Conservation (phyloP, 2,329 filamentous ascomycete genomes). For the Colletotrichum zoysiae region DNA sequence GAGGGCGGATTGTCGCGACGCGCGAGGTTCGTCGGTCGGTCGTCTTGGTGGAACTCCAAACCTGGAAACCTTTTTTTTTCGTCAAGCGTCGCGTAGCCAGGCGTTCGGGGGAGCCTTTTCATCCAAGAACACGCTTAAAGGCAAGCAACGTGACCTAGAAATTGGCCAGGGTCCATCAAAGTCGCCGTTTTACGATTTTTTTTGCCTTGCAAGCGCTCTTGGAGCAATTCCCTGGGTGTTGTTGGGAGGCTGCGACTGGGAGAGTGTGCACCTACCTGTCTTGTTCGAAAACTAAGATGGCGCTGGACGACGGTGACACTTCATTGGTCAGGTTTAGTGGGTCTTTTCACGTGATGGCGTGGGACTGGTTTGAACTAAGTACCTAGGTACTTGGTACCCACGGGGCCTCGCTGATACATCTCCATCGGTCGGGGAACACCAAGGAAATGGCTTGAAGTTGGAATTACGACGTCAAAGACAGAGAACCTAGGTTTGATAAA, state of each 20-base stretch:
- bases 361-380: not conserved
- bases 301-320: conserved; percentile 45
- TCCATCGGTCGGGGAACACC: not conserved
- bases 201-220: conserved; percentile 36
- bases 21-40: conserved; percentile 43
- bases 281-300: conserved; percentile 47
- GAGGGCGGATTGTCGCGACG: conserved; percentile 44
- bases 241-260: conserved; percentile 45
- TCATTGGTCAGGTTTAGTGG: conserved; percentile 11
- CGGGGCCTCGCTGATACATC: not conserved
- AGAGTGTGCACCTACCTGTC: conserved; percentile 48
- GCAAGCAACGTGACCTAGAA: conserved; percentile 34
- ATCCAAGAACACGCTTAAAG: conserved; percentile 42
- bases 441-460: not conserved
- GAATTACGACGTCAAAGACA: not conserved
- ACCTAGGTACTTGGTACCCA: not conserved
- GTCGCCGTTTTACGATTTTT: conserved; percentile 35
- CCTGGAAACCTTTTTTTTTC: conserved; percentile 46
- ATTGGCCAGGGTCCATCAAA: conserved; percentile 40
- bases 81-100: conserved; percentile 51
- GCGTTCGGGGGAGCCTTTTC: conserved; percentile 50
- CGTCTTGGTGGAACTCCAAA: conserved; percentile 56
- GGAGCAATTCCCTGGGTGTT: conserved; percentile 43
- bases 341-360: conserved; percentile 12
- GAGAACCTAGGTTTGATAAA: not conserved